Evolutionary conservation across 176 grass and related monocot genomes (phyloP).

Genomic region (Elymus sibiricus): DNA sequence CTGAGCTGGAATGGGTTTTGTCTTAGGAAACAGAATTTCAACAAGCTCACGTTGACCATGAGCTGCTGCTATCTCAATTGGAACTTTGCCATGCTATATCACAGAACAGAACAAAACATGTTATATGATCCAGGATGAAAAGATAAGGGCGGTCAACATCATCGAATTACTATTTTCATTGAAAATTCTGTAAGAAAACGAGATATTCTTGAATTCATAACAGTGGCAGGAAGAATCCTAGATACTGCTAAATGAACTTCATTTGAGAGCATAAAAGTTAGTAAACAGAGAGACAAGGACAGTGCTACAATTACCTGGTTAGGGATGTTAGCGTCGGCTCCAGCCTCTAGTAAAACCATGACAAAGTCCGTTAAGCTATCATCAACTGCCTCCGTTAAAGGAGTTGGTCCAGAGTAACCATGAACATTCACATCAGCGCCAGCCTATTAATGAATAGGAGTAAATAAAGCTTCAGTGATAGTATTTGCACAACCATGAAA

Average conservation of each 20-base stretch:
- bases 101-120: neutral
- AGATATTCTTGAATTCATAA: neutral
- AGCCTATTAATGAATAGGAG: conserved; percentile 19
- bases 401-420: neutral
- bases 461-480: neutral
- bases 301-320: conserved; percentile 17
- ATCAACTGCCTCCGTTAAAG: conserved; percentile 27
- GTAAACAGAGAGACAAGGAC: neutral
- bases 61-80: conserved; percentile 36
- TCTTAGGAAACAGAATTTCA: conserved; percentile 39
- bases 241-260: neutral
- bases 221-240: neutral
- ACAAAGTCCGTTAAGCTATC: conserved; percentile 32
- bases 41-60: conserved; percentile 24
- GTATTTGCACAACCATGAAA: no score
- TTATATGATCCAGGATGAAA: neutral
- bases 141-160: neutral
- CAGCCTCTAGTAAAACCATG: conserved; percentile 37
- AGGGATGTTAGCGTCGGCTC: conserved; percentile 42
- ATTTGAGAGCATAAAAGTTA: neutral
- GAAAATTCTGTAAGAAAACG: neutral
- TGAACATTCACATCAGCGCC: conserved; percentile 44
- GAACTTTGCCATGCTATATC: conserved; percentile 19
- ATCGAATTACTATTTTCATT: neutral
- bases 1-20: conserved; percentile 27